Evolutionary conservation across 192 early-diverging fungal species (phyloP).

Genomic region (Cladochytrium replicatum): DNA sequence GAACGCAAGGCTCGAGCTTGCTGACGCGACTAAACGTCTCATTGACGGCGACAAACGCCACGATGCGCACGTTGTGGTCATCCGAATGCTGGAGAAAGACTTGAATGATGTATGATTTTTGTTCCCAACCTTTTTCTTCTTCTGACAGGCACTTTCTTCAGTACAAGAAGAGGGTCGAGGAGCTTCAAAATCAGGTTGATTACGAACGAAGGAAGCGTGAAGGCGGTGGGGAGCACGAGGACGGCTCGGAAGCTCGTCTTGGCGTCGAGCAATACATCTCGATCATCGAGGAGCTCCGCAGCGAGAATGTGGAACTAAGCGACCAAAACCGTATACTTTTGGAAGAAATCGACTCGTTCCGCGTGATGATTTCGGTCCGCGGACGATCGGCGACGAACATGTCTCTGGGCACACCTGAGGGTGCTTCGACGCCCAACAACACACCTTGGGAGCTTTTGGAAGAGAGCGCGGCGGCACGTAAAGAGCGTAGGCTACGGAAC

Average conservation of each 20-base stretch:
- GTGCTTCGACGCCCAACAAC: too few species aligned
- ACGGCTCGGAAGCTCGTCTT: neutral
- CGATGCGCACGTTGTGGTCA: neutral
- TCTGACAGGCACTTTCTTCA: too few species aligned
- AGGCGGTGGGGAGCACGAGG: neutral
- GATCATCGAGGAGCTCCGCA: neutral
- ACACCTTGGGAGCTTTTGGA: too few species aligned
- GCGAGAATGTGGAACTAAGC: neutral
- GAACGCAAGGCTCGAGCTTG: too few species aligned
- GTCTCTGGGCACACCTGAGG: too few species aligned
- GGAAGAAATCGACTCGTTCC: neutral
- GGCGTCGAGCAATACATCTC: too few species aligned
- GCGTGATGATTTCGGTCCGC: neutral
- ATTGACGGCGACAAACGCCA: neutral
- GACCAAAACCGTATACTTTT: neutral
- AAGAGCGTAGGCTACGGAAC: neutral
- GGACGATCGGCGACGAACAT: too few species aligned
- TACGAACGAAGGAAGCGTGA: neutral
- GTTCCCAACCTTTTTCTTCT: too few species aligned
- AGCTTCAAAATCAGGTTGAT: neutral
- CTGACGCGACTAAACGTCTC: too few species aligned
- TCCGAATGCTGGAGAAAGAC: neutral
- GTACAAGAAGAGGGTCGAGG: too few species aligned
- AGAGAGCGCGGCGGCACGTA: neutral
- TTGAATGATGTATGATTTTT: neutral